Evolutionary conservation across 2,329 filamentous ascomycete genomes (phyloP).

Genomic region (Cryphonectria naterciae): DNA sequence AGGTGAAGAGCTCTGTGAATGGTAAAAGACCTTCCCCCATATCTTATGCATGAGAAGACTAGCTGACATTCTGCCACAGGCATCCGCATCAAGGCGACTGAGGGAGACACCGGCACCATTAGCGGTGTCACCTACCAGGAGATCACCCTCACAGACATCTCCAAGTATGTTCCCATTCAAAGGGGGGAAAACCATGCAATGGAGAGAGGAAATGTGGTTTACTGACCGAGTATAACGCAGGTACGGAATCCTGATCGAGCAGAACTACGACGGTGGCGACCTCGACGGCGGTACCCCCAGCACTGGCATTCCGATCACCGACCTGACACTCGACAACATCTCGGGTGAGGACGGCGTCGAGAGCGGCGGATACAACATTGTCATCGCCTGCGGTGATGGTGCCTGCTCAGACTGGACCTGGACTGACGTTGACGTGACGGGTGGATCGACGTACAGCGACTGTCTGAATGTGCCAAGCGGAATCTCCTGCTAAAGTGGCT

Average conservation of each 20-base stretch:
- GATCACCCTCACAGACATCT: conserved; percentile 26
- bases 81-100: conserved; percentile 27
- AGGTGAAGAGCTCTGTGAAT: conserved; percentile 56
- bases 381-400: conserved; percentile 23
- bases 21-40: conserved; percentile 37
- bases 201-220: too few species aligned
- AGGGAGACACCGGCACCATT: conserved; percentile 26
- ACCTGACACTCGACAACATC: conserved; percentile 21
- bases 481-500: conserved; percentile 15
- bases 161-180: conserved; percentile 15
- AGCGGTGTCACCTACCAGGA: conserved; percentile 26
- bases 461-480: conserved; percentile 24
- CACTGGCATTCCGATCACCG: conserved; percentile 28
- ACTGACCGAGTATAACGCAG: conserved; percentile 8
- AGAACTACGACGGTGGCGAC: conserved; percentile 29
- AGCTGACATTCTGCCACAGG: conserved; percentile 18
- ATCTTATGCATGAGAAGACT: background rate
- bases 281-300: conserved; percentile 24
- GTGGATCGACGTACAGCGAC: conserved; percentile 22
- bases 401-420: conserved; percentile 29
- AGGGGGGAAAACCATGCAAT: background rate
- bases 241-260: conserved; percentile 30
- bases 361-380: conserved; percentile 26
- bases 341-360: conserved; percentile 21
- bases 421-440: conserved; percentile 22